Conservation (phyloP, 768 basidiomycete species). For the Naganishia antarctica region DNA sequence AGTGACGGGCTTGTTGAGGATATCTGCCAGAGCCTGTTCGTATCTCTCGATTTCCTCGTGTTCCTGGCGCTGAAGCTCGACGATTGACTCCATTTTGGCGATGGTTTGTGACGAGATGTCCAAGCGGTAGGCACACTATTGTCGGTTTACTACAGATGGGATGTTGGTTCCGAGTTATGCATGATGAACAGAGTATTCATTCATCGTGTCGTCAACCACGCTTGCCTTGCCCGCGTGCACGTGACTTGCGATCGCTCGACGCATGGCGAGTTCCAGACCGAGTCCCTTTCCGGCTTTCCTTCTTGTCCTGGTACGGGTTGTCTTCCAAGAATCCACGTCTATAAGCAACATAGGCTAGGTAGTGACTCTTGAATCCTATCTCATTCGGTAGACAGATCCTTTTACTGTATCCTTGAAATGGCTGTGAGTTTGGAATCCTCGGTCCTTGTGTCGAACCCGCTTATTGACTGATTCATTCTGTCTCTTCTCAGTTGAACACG, state of each 20-base stretch:
- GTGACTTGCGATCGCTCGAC: conserved; percentile 1
- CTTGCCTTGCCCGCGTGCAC: conserved; percentile 1
- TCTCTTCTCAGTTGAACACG: conserved; percentile 29
- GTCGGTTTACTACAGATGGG: too few species aligned
- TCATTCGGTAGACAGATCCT: too few species aligned
- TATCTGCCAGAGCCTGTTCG: conserved; percentile 75
- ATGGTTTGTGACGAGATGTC: too few species aligned
- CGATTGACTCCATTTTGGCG: conserved; percentile 73
- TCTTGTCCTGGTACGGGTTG: too few species aligned
- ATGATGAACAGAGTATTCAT: neutral
- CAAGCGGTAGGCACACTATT: too few species aligned
- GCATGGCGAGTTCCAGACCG: neutral
- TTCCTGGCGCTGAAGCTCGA: conserved; percentile 89
- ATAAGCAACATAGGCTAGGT: too few species aligned
- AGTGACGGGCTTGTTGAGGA: conserved; percentile 59
- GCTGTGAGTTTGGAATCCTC: neutral
- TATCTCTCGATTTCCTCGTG: conserved; percentile 95
- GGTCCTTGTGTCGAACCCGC: neutral
- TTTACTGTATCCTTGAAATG: too few species aligned
- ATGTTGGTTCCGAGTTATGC: too few species aligned
- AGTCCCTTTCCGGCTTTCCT: neutral
- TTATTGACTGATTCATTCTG: conserved; percentile 10
- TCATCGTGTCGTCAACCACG: neutral
- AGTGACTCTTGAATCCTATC: too few species aligned
- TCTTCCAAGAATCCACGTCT: too few species aligned